Percentiles rank a stretch among this genome's conserved stretches.
Conservation (phyloP, 768 basidiomycete genomes). For the Melanogaster broomeanus region DNA sequence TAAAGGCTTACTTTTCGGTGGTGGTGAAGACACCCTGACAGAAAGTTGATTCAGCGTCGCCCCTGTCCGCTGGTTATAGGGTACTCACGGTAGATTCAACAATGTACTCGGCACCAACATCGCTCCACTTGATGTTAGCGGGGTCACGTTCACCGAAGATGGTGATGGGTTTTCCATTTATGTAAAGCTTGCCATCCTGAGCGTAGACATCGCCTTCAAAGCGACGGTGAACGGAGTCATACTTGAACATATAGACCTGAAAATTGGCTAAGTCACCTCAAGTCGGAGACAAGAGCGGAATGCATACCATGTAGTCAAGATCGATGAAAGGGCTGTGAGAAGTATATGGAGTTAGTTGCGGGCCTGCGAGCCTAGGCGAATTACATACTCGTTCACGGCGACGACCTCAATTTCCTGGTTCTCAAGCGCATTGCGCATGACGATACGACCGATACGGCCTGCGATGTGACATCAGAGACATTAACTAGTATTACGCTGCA, state of each 20-base stretch:
- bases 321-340: slow-evolving; percentile 88
- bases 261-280: slow-evolving; percentile 5
- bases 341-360: slow-evolving; percentile 4
- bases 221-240: slow-evolving; percentile 89
- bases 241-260: slow-evolving; percentile 99
- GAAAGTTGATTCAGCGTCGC: slow-evolving; percentile 4
- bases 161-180: slow-evolving; percentile 75
- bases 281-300: background rate
- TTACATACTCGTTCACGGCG: slow-evolving; percentile 88
- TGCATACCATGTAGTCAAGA: slow-evolving; percentile 89
- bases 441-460: slow-evolving; percentile 99
- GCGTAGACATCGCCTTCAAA: slow-evolving; percentile 83
- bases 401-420: slow-evolving; percentile 79
- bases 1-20: slow-evolving; percentile 66
- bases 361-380: background rate
- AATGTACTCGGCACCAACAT: slow-evolving; percentile 85
- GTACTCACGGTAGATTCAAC: slow-evolving; percentile 88
- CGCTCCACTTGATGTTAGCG: slow-evolving; percentile 78
- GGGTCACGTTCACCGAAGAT: slow-evolving; percentile 90
- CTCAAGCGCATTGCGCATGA: slow-evolving; percentile 89
- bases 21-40: slow-evolving; percentile 95
- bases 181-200: slow-evolving; percentile 87
- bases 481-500: background rate
- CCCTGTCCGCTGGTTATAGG: background rate
- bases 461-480: slow-evolving; percentile 16